These are phyloP conservation scores for Leccinum imitatum DNA, from an alignment of 768 basidiomycete species.

Conservation along the genomic window DNA sequence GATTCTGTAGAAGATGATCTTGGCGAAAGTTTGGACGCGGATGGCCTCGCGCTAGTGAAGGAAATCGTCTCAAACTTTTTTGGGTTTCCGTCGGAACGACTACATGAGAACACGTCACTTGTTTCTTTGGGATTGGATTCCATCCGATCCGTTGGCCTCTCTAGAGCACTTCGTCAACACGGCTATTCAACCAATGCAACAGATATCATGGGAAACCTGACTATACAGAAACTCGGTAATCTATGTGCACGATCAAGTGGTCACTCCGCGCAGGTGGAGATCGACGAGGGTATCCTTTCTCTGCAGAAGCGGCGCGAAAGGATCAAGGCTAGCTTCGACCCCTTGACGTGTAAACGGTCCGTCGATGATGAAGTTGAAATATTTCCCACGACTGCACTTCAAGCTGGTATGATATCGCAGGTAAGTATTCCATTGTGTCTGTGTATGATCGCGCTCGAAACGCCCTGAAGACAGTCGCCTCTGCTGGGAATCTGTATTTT, in stretches of 20 bases:
- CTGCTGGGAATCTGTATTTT: slow-evolving; percentile 32
- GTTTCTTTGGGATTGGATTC: slow-evolving; percentile 49
- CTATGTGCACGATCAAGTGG: slow-evolving; percentile 13
- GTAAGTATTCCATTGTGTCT: slow-evolving; percentile 21
- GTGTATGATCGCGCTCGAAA: not conserved
- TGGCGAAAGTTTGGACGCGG: not conserved
- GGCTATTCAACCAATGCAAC: slow-evolving; percentile 37
- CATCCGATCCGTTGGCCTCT: slow-evolving; percentile 45
- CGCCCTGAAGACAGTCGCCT: slow-evolving; percentile 27
- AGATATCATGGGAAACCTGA: slow-evolving; percentile 37
- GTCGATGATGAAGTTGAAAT: slow-evolving; percentile 33
- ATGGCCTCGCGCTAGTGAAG: slow-evolving; percentile 10
- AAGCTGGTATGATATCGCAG: slow-evolving; percentile 52
- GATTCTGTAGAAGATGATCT: not conserved
- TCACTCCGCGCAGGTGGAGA: not conserved
- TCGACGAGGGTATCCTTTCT: slow-evolving; percentile 13
- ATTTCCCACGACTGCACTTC: slow-evolving; percentile 44
- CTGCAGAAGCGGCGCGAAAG: slow-evolving; percentile 13
- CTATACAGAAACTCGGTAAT: slow-evolving; percentile 10
- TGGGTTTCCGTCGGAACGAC: slow-evolving; percentile 11
- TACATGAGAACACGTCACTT: slow-evolving; percentile 33
- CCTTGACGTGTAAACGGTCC: slow-evolving; percentile 18
- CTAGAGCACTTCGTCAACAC: slow-evolving; percentile 33
- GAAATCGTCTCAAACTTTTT: slow-evolving; percentile 23
- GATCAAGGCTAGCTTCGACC: slow-evolving; percentile 21